These are phyloP conservation scores for Sistotremastrum niveocremeum DNA, from an alignment of 768 basidiomycete species.

Conservation along the genomic window DNA sequence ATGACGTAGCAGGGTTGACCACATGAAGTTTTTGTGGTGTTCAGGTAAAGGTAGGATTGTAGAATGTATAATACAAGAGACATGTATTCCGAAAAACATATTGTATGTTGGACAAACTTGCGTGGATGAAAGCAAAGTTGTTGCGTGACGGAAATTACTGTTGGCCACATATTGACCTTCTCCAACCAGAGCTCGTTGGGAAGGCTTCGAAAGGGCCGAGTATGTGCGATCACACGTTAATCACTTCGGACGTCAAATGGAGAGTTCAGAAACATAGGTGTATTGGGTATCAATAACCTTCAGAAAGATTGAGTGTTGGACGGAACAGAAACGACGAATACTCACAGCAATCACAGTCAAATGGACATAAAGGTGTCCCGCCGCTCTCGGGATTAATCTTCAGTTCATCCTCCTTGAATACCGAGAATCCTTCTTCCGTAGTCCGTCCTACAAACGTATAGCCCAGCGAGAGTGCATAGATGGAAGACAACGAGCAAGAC, in stretches of 20 bases:
- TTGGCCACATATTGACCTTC: slow-evolving; percentile 22
- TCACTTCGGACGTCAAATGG: slow-evolving; percentile 29
- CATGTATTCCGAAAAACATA: slow-evolving; percentile 10
- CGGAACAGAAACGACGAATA: slow-evolving; percentile 5
- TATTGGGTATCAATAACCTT: slow-evolving; percentile 2
- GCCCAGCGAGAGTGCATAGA: slow-evolving; percentile 5
- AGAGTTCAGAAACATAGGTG: slow-evolving; percentile 11
- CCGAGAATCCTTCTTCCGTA: slow-evolving; percentile 67
- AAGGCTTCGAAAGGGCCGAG: slow-evolving; percentile 21
- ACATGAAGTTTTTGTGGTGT: too few relatives aligned
- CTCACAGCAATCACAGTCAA: slow-evolving; percentile 83
- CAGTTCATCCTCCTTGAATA: slow-evolving; percentile 78
- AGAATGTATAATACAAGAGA: not conserved
- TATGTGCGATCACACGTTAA: slow-evolving; percentile 17
- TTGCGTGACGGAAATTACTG: not conserved
- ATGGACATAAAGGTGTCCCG: slow-evolving; percentile 79
- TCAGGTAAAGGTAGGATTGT: too few relatives aligned
- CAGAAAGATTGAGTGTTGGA: not conserved
- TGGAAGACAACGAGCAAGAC: not conserved
- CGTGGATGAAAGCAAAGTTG: not conserved
- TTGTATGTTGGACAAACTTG: not conserved
- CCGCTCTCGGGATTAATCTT: slow-evolving; percentile 56
- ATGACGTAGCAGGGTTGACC: too few relatives aligned
- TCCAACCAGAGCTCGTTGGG: slow-evolving; percentile 10
- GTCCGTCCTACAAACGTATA: slow-evolving; percentile 40